These are phyloP conservation scores for Mortierella alpina DNA, from an alignment of 192 early-diverging fungal genomes.

Conservation along the genomic window DNA sequence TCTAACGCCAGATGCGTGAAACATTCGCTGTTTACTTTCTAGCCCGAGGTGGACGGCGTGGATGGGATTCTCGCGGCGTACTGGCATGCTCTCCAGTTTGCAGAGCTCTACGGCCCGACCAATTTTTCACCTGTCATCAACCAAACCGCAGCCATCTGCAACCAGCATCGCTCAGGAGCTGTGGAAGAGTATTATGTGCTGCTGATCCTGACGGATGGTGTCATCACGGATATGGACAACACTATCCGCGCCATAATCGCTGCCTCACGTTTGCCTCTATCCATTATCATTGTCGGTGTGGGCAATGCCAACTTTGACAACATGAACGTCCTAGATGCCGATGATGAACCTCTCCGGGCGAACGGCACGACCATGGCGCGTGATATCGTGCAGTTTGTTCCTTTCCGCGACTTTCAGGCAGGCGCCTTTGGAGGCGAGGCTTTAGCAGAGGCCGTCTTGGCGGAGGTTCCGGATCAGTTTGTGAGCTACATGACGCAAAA, in stretches of 20 bases:
- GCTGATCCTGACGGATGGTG: conserved; percentile 46
- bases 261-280: conserved; percentile 59
- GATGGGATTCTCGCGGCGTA: conserved; percentile 65
- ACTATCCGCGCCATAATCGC: conserved; percentile 64
- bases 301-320: conserved; percentile 66
- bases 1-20: background rate
- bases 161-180: conserved; percentile 52
- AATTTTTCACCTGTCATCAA: conserved; percentile 67
- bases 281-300: conserved; percentile 70
- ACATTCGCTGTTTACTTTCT: conserved; percentile 9
- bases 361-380: conserved; percentile 56
- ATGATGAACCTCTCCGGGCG: conserved; percentile 53
- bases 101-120: conserved; percentile 66
- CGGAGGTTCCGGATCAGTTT: conserved; percentile 72
- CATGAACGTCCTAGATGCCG: conserved; percentile 67
- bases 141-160: conserved; percentile 43
- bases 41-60: conserved; percentile 69
- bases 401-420: conserved; percentile 56
- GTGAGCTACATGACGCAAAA: conserved; percentile 62
- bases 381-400: conserved; percentile 73
- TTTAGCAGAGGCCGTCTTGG: conserved; percentile 62
- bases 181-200: conserved; percentile 48
- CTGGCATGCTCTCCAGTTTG: conserved; percentile 49
- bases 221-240: conserved; percentile 61
- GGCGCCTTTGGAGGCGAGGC: conserved; percentile 43